These are phyloP conservation scores for Suillus luteus DNA, from an alignment of 768 basidiomycete genomes.

Conservation along the genomic window DNA sequence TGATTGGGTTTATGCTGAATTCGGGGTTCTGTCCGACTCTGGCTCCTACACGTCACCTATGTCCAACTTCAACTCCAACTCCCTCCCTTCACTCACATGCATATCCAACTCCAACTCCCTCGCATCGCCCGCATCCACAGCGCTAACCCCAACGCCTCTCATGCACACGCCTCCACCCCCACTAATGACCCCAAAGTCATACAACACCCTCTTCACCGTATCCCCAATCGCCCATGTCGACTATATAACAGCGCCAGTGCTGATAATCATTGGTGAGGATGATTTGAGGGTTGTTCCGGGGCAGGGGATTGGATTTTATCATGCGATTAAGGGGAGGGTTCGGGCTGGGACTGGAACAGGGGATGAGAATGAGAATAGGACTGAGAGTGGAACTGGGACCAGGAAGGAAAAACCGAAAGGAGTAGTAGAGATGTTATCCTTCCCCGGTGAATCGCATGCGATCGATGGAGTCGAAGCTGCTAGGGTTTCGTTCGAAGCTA, in stretches of 20 bases:
- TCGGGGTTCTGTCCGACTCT: slow-evolving; percentile 31
- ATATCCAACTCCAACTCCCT: too few relatives aligned
- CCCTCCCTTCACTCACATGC: too few relatives aligned
- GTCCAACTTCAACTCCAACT: background rate
- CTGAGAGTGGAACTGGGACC: background rate
- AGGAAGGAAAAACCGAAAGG: slow-evolving; percentile 39
- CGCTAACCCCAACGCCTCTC: background rate
- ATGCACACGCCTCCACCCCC: slow-evolving; percentile 10
- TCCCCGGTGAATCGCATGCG: slow-evolving; percentile 63
- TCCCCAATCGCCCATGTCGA: slow-evolving; percentile 62
- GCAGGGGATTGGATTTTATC: background rate
- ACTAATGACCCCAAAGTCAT: slow-evolving; percentile 48
- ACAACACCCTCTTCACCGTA: slow-evolving; percentile 42
- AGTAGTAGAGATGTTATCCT: slow-evolving; percentile 59
- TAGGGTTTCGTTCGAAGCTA: slow-evolving; percentile 53
- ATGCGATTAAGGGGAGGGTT: background rate
- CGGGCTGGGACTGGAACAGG: background rate
- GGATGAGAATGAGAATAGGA: background rate
- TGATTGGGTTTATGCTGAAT: slow-evolving; percentile 60
- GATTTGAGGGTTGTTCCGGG: background rate
- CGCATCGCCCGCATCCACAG: background rate
- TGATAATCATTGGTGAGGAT: slow-evolving; percentile 34
- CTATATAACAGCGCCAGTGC: slow-evolving; percentile 51
- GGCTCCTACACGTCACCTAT: background rate
- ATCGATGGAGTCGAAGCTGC: slow-evolving; percentile 64